Conservation (phyloP, 495 filamentous ascomycete species). For the Hypoxylon rickii region DNA sequence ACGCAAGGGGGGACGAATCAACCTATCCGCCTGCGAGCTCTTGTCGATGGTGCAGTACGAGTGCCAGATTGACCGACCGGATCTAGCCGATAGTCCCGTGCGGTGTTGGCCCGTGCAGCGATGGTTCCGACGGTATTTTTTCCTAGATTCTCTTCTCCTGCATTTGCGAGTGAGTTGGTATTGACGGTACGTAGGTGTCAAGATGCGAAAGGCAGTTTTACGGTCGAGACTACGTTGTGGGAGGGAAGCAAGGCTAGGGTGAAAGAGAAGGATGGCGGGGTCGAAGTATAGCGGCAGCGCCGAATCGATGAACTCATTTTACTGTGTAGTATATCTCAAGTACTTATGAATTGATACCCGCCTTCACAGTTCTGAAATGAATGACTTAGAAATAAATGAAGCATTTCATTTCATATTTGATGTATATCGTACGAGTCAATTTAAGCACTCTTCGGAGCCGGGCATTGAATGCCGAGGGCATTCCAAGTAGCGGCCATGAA, state of each 20-base stretch:
- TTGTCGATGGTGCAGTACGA: slow-evolving; percentile 82
- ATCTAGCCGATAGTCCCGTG: slow-evolving; percentile 57
- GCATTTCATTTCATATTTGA: no score
- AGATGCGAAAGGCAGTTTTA: slow-evolving; percentile 64
- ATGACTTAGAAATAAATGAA: no score
- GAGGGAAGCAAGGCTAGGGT: slow-evolving; percentile 48
- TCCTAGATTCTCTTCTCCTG: neutral
- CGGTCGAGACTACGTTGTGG: slow-evolving; percentile 83
- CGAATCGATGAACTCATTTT: no score
- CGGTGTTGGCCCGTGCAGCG: slow-evolving; percentile 75
- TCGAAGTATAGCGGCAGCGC: neutral
- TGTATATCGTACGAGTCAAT: no score
- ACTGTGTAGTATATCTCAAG: no score
- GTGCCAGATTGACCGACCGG: slow-evolving; percentile 66
- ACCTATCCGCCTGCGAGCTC: slow-evolving; percentile 72
- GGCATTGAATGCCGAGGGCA: no score
- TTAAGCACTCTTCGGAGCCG: no score
- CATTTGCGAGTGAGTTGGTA: slow-evolving; percentile 7
- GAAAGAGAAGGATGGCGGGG: slow-evolving; percentile 3
- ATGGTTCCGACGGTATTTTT: slow-evolving; percentile 72
- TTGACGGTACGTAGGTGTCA: slow-evolving; percentile 63
- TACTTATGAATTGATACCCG: no score
- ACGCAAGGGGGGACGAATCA: slow-evolving; percentile 57
- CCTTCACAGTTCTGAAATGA: no score
- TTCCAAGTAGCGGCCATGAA: no score